These are phyloP conservation scores for Xerocomellus chrysenteron DNA, from an alignment of 768 basidiomycete species.

Conservation along the genomic window DNA sequence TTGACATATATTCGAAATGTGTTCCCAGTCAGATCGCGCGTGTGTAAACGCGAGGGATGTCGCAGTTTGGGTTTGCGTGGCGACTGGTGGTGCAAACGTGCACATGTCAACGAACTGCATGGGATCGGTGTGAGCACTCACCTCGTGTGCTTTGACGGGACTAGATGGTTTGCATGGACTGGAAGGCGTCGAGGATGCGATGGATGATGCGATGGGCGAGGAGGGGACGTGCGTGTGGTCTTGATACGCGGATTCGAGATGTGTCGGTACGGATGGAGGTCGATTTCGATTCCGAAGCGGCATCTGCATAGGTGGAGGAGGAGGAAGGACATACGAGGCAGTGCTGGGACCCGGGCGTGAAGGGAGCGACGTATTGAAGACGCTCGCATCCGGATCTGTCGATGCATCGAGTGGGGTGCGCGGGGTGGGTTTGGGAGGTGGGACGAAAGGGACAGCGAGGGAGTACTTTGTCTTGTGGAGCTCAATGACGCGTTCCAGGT, in stretches of 20 bases:
- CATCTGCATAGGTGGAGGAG: conserved; percentile 12
- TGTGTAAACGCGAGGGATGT: conserved; percentile 69
- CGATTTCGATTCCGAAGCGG: conserved; percentile 11
- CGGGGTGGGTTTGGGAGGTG: conserved; percentile 22
- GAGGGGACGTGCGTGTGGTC: conserved; percentile 8
- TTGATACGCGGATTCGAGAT: neutral
- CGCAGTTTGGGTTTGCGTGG: conserved; percentile 50
- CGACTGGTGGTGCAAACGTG: neutral
- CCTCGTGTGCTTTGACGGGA: conserved; percentile 18
- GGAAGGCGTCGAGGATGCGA: conserved; percentile 30
- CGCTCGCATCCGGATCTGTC: neutral
- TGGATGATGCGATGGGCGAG: conserved; percentile 23
- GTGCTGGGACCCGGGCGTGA: neutral
- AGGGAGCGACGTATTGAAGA: conserved; percentile 15
- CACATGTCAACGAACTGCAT: neutral
- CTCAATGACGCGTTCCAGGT: conserved; percentile 50
- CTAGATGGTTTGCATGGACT: conserved; percentile 29
- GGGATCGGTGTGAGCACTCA: neutral
- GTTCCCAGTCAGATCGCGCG: conserved; percentile 65
- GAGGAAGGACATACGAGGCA: conserved; percentile 9
- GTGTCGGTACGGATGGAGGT: neutral
- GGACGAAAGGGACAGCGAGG: conserved; percentile 46
- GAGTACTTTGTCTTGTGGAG: conserved; percentile 57
- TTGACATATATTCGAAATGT: conserved; percentile 76
- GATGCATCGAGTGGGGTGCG: neutral